Percentiles rank a stretch among this genome's conserved stretches.
Evolutionary conservation across 768 basidiomycete species (phyloP).

Genomic region (Agaricus blazei): DNA sequence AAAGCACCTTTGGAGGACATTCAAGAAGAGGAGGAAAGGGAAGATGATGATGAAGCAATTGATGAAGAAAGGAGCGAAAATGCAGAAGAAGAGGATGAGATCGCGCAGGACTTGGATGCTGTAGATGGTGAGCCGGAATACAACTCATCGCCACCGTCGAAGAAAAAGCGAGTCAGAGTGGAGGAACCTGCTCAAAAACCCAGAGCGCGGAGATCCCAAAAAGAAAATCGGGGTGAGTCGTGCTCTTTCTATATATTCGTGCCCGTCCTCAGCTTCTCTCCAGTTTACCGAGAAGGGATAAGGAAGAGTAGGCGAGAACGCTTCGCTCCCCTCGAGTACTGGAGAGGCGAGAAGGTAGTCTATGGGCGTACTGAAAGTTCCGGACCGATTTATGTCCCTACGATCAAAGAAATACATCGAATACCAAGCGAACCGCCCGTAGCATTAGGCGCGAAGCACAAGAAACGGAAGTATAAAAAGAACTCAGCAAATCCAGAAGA

Average conservation of each 20-base stretch:
- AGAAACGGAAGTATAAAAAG: conserved; percentile 39
- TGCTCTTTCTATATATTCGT: not conserved
- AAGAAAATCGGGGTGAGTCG: conserved; percentile 35
- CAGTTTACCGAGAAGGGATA: conserved; percentile 45
- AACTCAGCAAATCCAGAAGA: conserved; percentile 45
- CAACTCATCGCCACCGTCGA: conserved; percentile 21
- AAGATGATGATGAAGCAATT: conserved; percentile 31
- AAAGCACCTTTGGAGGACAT: conserved; percentile 31
- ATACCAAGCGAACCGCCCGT: conserved; percentile 38
- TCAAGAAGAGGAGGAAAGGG: conserved; percentile 37
- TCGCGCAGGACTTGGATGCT: conserved; percentile 35
- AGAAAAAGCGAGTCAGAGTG: conserved; percentile 28
- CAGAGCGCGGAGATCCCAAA: conserved; percentile 24
- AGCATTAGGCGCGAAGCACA: conserved; percentile 41
- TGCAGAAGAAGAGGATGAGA: conserved; percentile 30
- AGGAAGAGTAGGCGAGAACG: conserved; percentile 69
- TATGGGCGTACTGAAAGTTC: conserved; percentile 53
- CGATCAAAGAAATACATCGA: conserved; percentile 65
- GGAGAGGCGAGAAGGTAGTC: conserved; percentile 88
- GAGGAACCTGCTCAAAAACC: conserved; percentile 16
- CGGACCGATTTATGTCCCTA: conserved; percentile 50
- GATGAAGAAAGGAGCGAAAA: conserved; percentile 15
- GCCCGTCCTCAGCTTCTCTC: not conserved
- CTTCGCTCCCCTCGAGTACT: conserved; percentile 78
- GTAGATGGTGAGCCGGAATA: conserved; percentile 27